A percentile compares a stretch with the other conserved stretches of the same genome.
These are phyloP conservation scores for Dioscorea zingiberensis DNA, from an alignment of 106 monocot genomes.

Conservation along the genomic window DNA sequence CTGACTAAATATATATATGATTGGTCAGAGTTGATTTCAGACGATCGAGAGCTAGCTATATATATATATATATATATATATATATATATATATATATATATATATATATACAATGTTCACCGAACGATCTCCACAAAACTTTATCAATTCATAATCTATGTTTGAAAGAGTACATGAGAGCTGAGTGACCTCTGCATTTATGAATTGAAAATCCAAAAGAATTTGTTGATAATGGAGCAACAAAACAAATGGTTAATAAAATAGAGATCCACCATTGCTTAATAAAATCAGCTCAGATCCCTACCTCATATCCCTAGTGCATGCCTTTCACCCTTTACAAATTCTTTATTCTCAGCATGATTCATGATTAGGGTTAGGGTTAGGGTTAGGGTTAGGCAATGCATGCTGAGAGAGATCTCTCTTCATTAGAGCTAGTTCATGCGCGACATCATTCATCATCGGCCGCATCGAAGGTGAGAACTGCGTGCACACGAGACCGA, in stretches of 20 bases:
- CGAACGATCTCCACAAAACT: not conserved
- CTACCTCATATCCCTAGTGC: not conserved
- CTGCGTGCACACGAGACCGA: constrained; percentile 38
- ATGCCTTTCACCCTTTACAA: too few species aligned
- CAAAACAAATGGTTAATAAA: constrained; percentile 3
- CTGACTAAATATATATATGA: not conserved
- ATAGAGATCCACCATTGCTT: constrained; percentile 4
- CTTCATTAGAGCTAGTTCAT: constrained; percentile 39
- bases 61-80: too few species aligned
- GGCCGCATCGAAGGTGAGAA: constrained; percentile 33
- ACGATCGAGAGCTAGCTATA: too few species aligned
- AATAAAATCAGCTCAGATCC: constrained; percentile 3
- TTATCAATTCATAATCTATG: not conserved
- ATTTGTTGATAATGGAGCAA: constrained; percentile 9
- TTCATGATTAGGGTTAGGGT: not conserved
- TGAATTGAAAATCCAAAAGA: constrained; percentile 23
- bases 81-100: too few species aligned
- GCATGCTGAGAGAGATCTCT: constrained; percentile 32
- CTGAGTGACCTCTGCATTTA: constrained; percentile 27
- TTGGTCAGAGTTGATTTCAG: not conserved
- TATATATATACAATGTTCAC: not conserved
- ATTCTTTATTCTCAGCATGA: constrained; percentile 14
- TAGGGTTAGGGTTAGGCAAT: too few species aligned
- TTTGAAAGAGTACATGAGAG: too few species aligned
- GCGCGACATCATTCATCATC: constrained; percentile 51